These are phyloP conservation scores for Mortierella hygrophila DNA, from an alignment of 192 early-diverging fungal genomes.

Conservation along the genomic window DNA sequence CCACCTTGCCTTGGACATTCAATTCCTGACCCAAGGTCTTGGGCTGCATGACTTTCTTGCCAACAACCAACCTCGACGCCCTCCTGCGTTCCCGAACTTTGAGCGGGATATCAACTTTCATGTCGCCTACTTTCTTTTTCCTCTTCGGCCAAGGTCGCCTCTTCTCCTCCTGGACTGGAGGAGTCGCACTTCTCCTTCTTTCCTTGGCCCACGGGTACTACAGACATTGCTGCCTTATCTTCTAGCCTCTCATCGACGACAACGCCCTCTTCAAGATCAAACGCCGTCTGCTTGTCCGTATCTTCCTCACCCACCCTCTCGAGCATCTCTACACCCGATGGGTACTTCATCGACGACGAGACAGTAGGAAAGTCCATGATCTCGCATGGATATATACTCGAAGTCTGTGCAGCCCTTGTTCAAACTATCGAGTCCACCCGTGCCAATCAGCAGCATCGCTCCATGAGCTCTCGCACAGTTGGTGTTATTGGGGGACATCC, in stretches of 20 bases:
- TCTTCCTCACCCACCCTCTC: not conserved
- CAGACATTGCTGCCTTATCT: not conserved
- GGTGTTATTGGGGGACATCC: not conserved
- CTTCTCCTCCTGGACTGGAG: not conserved
- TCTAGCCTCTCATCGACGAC: not conserved
- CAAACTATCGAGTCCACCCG: not conserved
- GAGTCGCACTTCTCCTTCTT: not conserved
- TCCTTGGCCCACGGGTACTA: not conserved
- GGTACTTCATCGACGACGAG: not conserved
- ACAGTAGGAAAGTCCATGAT: not conserved
- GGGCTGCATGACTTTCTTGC: not conserved
- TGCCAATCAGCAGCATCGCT: not conserved
- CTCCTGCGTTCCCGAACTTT: not conserved
- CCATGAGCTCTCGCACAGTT: not conserved
- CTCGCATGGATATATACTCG: not conserved
- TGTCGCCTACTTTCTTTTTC: not conserved
- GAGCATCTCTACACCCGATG: not conserved
- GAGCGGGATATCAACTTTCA: not conserved
- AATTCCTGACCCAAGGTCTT: not conserved
- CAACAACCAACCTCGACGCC: not conserved
- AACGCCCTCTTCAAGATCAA: not conserved
- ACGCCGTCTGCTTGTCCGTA: not conserved
- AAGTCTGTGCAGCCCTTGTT: not conserved
- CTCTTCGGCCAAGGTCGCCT: not conserved
- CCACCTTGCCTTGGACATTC: not conserved